Base-by-base conservation (phyloP, 2,329 filamentous ascomycete species). In the Macrophomina phaseolina region DNA sequence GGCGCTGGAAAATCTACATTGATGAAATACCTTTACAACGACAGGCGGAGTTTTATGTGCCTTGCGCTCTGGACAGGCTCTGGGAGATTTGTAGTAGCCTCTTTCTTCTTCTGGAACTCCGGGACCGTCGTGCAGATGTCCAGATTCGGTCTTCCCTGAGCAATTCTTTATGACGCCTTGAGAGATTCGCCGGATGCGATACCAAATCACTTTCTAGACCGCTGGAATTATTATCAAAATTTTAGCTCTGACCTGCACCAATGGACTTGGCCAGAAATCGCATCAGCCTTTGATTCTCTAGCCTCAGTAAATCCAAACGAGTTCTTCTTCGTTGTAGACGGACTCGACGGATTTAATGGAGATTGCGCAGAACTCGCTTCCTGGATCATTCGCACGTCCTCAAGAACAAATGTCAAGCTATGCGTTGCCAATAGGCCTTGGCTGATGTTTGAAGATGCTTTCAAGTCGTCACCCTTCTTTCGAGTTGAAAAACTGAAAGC, bases 1-100 rank as follows among this genome's bases (percentile, higher is more conserved):
- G 82, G 82, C 0, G 80, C 80, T 8, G 82, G 82, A 8, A 84
- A 84, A 66, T 83, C 81, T 0, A 83, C 80, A 0, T 65, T 84
- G 18, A 81, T 84, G 79, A 71, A 71, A 42, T 73, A 64, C 42
- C 28, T 73, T 4, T 69, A 58, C 49, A 51, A 71, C n/a, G 55
- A 71, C 34, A 8, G 1, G 8, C 16, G 64, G 0, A 67, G 49
- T 23, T 14, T 3, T 4, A 16, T 64, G 68, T 30, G 23, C 5
- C 14, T 68, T 11, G 9, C 46, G 8, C 4, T 9, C 4, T 67
- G 61, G 28, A 34, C 23, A 34, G 51, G 12, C 5, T 1, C 12
- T 12, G 14, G 11, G 7, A 16, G 14, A 6, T 52, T 67, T 7
- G 2, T 38, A 14, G 61, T 12, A 28, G 40, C 36, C 2, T 4